A percentile compares a stretch with the other conserved stretches of the same genome.
Evolutionary conservation across 2,329 filamentous ascomycete species (phyloP).

Genomic region (Penicillium verrucosum): DNA sequence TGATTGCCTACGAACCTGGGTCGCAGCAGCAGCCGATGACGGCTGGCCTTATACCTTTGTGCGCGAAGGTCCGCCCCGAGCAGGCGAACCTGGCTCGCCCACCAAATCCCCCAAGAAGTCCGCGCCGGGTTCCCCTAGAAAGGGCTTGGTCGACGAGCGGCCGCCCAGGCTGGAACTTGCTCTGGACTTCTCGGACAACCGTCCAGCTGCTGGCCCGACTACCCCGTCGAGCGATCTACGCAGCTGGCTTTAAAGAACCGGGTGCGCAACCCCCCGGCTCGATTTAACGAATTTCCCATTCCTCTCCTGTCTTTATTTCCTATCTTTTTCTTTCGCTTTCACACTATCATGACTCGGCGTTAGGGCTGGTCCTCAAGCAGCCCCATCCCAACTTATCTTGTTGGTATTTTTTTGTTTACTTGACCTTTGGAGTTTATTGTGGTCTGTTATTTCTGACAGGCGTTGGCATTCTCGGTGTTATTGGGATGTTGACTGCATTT

Average conservation of each 20-base stretch:
- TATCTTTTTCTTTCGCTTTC: constrained; percentile 10
- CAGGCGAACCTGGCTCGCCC: constrained; percentile 36
- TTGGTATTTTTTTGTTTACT: constrained; percentile 9
- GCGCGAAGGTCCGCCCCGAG: constrained; percentile 50
- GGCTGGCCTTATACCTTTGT: constrained; percentile 83
- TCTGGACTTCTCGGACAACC: constrained; percentile 32
- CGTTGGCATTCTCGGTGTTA: constrained; percentile 26
- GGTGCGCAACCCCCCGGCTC: neutral
- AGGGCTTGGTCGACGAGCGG: constrained; percentile 48
- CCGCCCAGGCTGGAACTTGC: constrained; percentile 58
- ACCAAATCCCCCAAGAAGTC: constrained; percentile 50
- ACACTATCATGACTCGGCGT: constrained; percentile 28
- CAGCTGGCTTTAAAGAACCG: constrained; percentile 37
- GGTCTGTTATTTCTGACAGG: constrained; percentile 8
- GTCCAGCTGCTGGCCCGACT: constrained; percentile 17
- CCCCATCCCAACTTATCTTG: constrained; percentile 3
- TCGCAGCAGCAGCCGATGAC: constrained; percentile 80
- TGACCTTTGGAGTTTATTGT: constrained; percentile 14
- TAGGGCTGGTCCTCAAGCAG: constrained; percentile 9
- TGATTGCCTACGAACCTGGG: constrained; percentile 83
- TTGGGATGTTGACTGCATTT: constrained; percentile 12
- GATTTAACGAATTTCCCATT: constrained; percentile 10
- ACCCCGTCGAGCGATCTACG: constrained; percentile 30
- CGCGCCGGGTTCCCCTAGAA: constrained; percentile 39
- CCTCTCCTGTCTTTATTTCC: constrained; percentile 15